Base-by-base conservation (phyloP, 2,329 filamentous ascomycete genomes). In the Pezicula radicicola region DNA sequence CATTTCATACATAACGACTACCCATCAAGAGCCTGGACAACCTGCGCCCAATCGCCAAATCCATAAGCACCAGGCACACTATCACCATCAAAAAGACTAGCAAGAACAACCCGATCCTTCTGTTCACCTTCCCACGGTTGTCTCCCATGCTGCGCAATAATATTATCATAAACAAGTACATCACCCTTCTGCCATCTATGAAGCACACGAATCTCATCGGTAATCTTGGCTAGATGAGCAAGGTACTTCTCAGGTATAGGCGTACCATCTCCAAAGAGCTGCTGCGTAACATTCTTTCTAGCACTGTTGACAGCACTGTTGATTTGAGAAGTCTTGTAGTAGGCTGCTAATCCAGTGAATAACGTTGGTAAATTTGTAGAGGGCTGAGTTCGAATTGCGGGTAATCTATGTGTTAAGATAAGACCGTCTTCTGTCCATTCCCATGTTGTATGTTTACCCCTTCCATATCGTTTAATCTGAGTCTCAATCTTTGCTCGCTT, bases 121-220 rank as follows among this genome's bases (percentile, higher is more conserved):
- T 77, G 75, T 49, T 74, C 68, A 5, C 74, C 74, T 49, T 70
- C 62, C 75, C 75, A 77, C 0, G 75, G 74, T 60, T 77, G 65
- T 48, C 75, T 64, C 3, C 74, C 75, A 65, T 78, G 75, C 63
- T 78, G 75, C 1, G 74, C 69, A 60, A 77, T 70, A 15, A 73
- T 60, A 58, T 78, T 78, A 57, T 78, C 74, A 60, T 69, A 77
- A 1, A 78, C 73, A 10, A 77, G 62, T 4, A 78, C 72, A 63
- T 77, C 75, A 1, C 74, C 73, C 12, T 63, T 61, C 59, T 76
- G 62, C 75, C 75, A 77, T 46, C 67, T 68, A 58, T 77, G 75
- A 48, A 77, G 57, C 16, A 78, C 74, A 4, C 74, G 69, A 48
- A 77, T 76, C 53, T 77, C 72, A 52, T 77, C 74, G 12, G 75